A percentile compares a stretch with the other conserved stretches of the same genome.
These are phyloP conservation scores for Cladosporium sp. DNA, from an alignment of 2,329 filamentous ascomycete species.

Conservation along the genomic window DNA sequence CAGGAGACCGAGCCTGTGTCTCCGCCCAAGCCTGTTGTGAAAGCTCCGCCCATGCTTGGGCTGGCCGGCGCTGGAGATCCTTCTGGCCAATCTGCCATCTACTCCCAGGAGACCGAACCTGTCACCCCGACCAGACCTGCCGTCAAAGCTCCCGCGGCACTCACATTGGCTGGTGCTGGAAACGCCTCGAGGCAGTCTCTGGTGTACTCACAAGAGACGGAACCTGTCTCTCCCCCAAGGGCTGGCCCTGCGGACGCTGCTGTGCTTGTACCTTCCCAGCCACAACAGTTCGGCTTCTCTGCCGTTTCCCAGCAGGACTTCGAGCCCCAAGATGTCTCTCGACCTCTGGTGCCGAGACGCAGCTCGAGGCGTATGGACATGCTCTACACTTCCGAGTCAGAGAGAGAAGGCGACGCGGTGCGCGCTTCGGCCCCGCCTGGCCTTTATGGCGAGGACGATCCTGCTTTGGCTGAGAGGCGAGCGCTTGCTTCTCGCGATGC, in stretches of 20 bases:
- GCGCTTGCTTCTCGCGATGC: neutral
- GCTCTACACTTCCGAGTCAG: neutral
- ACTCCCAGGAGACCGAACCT: slow-evolving; percentile 19
- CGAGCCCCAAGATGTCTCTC: slow-evolving; percentile 16
- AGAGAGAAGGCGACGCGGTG: neutral
- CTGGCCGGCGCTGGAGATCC: neutral
- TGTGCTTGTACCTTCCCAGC: neutral
- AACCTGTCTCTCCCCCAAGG: slow-evolving; percentile 4
- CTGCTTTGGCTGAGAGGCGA: neutral
- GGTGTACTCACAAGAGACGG: slow-evolving; percentile 14
- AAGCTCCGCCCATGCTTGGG: neutral
- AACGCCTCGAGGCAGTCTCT: slow-evolving; percentile 2
- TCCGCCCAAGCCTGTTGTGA: neutral
- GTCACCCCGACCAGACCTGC: slow-evolving; percentile 12
- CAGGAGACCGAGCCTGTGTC: slow-evolving; percentile 19
- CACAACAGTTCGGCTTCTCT: slow-evolving; percentile 23
- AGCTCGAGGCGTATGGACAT: slow-evolving; percentile 17
- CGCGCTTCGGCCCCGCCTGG: slow-evolving; percentile 11
- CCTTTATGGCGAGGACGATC: neutral
- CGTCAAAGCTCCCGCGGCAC: neutral
- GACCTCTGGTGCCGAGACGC: slow-evolving; percentile 14
- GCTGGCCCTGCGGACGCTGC: neutral
- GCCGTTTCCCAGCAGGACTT: slow-evolving; percentile 26
- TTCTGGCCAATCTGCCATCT: slow-evolving; percentile 9
- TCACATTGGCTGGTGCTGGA: slow-evolving; percentile 9